phyloP scores from a whole-genome alignment of 208 protist genomes.

The Acanthamoeba triangularis region DNA sequence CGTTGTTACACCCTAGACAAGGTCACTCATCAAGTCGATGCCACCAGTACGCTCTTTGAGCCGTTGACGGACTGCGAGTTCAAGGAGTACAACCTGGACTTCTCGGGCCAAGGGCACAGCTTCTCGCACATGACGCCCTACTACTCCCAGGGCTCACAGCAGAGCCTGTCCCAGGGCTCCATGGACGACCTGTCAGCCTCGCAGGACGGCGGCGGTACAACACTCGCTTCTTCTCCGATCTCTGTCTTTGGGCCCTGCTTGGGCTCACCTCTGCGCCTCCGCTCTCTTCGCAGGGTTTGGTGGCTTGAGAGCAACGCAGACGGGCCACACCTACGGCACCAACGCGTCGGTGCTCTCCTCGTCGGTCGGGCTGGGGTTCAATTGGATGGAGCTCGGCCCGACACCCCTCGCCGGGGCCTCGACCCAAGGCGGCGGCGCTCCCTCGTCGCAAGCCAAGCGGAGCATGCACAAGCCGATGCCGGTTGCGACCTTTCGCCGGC shows the following conservation, averaged over 20 bases:
- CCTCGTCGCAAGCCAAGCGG: slow-evolving; percentile 11
- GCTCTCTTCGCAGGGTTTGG: not conserved
- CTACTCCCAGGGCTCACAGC: slow-evolving; percentile 73
- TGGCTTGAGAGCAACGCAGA: slow-evolving; percentile 16
- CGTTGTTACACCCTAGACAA: not conserved
- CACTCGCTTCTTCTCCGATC: not conserved
- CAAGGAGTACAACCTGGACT: slow-evolving; percentile 86
- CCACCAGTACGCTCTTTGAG: slow-evolving; percentile 81
- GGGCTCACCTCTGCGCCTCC: not conserved
- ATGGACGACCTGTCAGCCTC: slow-evolving; percentile 49
- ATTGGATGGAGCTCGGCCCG: slow-evolving; percentile 68
- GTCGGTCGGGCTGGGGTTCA: slow-evolving; percentile 57
- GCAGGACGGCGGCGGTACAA: slow-evolving; percentile 2
- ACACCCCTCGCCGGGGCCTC: not conserved
- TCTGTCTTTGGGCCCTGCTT: not conserved
- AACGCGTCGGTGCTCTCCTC: slow-evolving; percentile 68
- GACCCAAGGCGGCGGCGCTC: not conserved
- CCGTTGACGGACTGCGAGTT: slow-evolving; percentile 87
- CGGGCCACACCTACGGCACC: slow-evolving; percentile 52
- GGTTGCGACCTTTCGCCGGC: slow-evolving; percentile 5
- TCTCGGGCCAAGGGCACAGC: slow-evolving; percentile 81
- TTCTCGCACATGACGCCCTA: slow-evolving; percentile 85
- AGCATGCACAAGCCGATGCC: slow-evolving; percentile 48
- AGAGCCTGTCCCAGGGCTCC: slow-evolving; percentile 40
- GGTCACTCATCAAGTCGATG: not conserved